Conservation (phyloP, 257 asterid species). For the Voacanga thouarsii region DNA sequence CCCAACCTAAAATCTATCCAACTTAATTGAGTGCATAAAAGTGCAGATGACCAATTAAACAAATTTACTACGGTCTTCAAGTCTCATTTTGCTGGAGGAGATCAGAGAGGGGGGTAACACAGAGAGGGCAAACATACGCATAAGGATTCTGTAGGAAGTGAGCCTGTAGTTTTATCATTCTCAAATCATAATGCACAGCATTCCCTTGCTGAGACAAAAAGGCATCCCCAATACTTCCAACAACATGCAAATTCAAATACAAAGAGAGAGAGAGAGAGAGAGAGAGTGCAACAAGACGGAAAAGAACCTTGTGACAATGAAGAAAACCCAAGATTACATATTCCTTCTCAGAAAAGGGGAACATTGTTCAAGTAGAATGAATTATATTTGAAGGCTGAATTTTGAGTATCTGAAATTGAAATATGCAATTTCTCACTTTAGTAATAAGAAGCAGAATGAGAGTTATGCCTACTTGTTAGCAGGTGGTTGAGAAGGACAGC, state of each 20-base stretch:
- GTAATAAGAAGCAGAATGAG: background rate
- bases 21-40: background rate
- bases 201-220: background rate
- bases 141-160: background rate
- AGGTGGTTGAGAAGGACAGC: conserved; percentile 20
- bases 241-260: background rate
- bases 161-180: no score
- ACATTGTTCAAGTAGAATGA: background rate
- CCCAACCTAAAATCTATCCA: background rate
- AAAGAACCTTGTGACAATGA: background rate
- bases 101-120: background rate
- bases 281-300: background rate
- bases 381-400: background rate
- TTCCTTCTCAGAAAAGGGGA: background rate
- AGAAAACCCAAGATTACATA: background rate
- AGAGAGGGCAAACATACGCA: background rate
- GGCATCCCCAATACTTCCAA: background rate
- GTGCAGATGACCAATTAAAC: background rate
- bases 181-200: background rate
- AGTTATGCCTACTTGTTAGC: conserved; percentile 37
- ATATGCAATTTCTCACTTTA: background rate
- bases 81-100: background rate
- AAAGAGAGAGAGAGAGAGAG: background rate
- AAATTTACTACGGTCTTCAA: background rate
- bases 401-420: background rate